These are phyloP conservation scores for Micractinium conductrix DNA, from an alignment of 139 green algal species.

Conservation along the genomic window DNA sequence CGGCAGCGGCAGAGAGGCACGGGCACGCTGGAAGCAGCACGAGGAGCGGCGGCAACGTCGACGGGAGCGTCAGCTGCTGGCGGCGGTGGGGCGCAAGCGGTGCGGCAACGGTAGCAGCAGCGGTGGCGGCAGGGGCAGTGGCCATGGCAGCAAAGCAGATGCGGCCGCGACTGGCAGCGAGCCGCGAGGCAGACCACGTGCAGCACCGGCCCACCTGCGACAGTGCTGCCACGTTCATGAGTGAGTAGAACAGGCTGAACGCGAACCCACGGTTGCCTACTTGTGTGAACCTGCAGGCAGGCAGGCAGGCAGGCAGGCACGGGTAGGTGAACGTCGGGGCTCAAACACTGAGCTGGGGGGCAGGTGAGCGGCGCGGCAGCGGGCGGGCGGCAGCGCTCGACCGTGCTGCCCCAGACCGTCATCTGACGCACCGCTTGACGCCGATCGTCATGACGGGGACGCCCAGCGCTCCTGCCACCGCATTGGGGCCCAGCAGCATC, in stretches of 20 bases:
- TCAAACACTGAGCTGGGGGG: too few species aligned
- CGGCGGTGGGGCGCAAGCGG: too few species aligned
- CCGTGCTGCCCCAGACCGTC: too few species aligned
- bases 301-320: neutral
- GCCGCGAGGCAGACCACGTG: neutral
- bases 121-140: too few species aligned
- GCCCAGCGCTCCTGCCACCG: conserved; percentile 53
- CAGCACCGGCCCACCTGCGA: conserved; percentile 11
- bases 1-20: too few species aligned
- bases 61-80: too few species aligned
- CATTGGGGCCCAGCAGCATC: conserved; percentile 54
- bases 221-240: conserved; percentile 69
- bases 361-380: too few species aligned
- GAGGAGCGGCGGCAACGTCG: neutral
- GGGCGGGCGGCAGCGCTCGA: neutral
- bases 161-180: too few species aligned
- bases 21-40: neutral
- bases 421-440: conserved; percentile 44
- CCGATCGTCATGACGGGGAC: conserved; percentile 65
- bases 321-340: too few species aligned
- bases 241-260: conserved; percentile 64
- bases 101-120: too few species aligned
- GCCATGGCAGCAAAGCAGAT: too few species aligned
- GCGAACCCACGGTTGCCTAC: conserved; percentile 53
- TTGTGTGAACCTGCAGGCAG: conserved; percentile 15